A percentile compares a stretch with the other conserved stretches of the same genome.
phyloP scores from a whole-genome alignment of 139 green algal genomes.

The Monoraphidium neglectum region DNA sequence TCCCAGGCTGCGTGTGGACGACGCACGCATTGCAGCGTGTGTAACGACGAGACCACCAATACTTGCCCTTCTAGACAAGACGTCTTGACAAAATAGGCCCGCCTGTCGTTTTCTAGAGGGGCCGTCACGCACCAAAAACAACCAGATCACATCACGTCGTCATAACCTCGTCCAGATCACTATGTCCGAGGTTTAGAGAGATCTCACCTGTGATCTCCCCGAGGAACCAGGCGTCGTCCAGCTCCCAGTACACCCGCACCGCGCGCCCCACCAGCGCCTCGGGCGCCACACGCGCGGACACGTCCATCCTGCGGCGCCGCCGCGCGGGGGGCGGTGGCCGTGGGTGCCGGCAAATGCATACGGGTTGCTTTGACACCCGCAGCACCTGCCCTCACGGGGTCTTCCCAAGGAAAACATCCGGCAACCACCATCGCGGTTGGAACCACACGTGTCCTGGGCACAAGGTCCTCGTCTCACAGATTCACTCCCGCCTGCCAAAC shows the following conservation, averaged over 20 bases:
- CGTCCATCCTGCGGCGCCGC: slow-evolving; percentile 34
- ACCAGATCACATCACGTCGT: no score
- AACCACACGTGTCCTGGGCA: slow-evolving; percentile 2
- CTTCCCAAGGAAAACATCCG: not conserved
- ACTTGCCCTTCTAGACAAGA: no score
- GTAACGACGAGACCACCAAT: no score
- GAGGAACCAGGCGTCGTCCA: slow-evolving; percentile 71
- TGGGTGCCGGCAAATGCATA: no score
- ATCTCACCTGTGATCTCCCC: slow-evolving; percentile 21
- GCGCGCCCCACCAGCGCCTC: slow-evolving; percentile 45
- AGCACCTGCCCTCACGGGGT: not conserved
- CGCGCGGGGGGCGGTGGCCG: no score
- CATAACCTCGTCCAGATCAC: no score
- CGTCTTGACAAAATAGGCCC: no score
- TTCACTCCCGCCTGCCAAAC: slow-evolving; percentile 1
- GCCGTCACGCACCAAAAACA: no score
- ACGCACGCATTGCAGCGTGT: no score
- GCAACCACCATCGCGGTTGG: not conserved
- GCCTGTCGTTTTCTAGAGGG: no score
- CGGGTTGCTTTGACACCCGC: not conserved
- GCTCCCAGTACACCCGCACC: slow-evolving; percentile 62
- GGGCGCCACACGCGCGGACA: slow-evolving; percentile 30
- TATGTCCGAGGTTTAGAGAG: no score
- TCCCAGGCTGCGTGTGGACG: slow-evolving; percentile 11
- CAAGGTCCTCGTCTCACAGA: not conserved